Evolutionary conservation across 192 early-diverging fungal species (phyloP).

Genomic region (Entomortierella beljakovae): DNA sequence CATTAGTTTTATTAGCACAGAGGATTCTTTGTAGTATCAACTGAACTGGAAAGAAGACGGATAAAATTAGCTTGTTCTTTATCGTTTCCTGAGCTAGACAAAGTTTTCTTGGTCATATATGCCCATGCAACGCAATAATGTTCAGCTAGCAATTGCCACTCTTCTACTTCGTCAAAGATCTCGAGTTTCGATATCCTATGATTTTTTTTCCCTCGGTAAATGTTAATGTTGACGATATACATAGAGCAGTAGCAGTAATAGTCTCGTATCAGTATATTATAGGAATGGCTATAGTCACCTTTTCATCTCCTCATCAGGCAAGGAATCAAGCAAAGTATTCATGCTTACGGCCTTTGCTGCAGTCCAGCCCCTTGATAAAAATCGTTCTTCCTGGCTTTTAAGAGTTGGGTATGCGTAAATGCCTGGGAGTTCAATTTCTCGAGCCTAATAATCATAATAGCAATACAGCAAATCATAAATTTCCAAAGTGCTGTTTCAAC

Average conservation of each 20-base stretch:
- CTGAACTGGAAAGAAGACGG: conserved; percentile 14
- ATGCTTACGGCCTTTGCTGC: conserved; percentile 69
- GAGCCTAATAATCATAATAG: conserved; percentile 35
- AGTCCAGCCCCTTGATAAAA: conserved; percentile 69
- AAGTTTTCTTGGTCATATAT: conserved; percentile 38
- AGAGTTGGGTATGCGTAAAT: conserved; percentile 79
- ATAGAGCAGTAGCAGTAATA: too few species aligned
- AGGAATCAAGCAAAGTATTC: conserved; percentile 66
- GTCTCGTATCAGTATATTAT: not conserved
- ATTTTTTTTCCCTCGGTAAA: too few species aligned
- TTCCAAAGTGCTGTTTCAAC: not conserved
- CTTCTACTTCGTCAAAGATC: conserved; percentile 93
- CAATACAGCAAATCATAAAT: not conserved
- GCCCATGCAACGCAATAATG: conserved; percentile 93
- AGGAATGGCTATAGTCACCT: conserved; percentile 13
- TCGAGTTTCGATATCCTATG: conserved; percentile 79
- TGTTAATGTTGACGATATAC: too few species aligned
- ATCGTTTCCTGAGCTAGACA: not conserved
- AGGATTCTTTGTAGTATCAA: conserved; percentile 1
- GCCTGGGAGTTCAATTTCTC: conserved; percentile 84
- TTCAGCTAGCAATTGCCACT: conserved; percentile 82
- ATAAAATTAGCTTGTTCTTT: conserved; percentile 5
- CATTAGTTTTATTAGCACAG: too few species aligned
- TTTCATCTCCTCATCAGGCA: conserved; percentile 54
- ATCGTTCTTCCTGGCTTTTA: conserved; percentile 79